Evolutionary conservation across 2,329 filamentous ascomycete genomes (phyloP).

Genomic region (Fusarium dimerum): DNA sequence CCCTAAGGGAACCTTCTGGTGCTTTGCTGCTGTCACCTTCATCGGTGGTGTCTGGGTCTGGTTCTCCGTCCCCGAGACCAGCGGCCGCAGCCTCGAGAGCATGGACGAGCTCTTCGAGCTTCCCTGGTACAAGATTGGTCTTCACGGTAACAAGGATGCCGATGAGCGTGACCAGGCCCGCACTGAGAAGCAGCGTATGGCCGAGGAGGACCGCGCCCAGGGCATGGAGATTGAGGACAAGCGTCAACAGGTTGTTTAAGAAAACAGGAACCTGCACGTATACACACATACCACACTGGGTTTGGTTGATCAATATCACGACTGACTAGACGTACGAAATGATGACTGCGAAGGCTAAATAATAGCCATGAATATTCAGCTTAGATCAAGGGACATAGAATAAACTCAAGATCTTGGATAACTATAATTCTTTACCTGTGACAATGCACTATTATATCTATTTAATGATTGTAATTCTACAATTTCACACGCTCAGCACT

Average conservation of each 20-base stretch:
- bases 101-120: slow-evolving; percentile 74
- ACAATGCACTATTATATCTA: too few relatives aligned
- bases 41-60: slow-evolving; percentile 70
- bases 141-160: slow-evolving; percentile 53
- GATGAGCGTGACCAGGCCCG: slow-evolving; percentile 45
- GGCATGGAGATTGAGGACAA: slow-evolving; percentile 39
- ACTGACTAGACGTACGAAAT: not conserved
- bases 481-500: too few relatives aligned
- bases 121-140: slow-evolving; percentile 74
- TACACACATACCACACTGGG: too few relatives aligned
- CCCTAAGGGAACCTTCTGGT: slow-evolving; percentile 73
- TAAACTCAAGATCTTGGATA: too few relatives aligned
- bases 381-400: not conserved
- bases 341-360: not conserved
- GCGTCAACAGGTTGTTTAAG: slow-evolving; percentile 23
- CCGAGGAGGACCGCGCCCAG: slow-evolving; percentile 32
- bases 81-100: slow-evolving; percentile 64
- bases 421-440: too few relatives aligned
- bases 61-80: slow-evolving; percentile 73
- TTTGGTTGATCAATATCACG: too few relatives aligned
- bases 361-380: not conserved
- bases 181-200: slow-evolving; percentile 46
- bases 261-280: not conserved
- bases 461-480: too few relatives aligned
- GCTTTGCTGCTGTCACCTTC: slow-evolving; percentile 69